Evolutionary conservation across 208 protist species (phyloP), one percentile per base, ranked within the genome.

Genomic region (Phytomonas sp.): DNA sequence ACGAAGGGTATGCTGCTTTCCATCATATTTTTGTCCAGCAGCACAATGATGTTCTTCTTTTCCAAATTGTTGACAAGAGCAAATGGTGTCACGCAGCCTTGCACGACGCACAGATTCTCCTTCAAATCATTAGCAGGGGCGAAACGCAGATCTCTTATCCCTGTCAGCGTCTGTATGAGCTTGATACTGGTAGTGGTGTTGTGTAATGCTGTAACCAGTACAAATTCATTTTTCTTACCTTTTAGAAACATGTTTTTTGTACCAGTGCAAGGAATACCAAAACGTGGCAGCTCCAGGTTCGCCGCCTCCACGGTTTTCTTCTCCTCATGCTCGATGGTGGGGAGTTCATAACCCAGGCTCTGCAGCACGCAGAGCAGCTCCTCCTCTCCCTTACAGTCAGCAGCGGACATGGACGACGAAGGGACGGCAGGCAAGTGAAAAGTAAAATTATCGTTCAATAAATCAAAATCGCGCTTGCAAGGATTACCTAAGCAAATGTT

Each of bases 231-330:
- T 82, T 97, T 97, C 79, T 94, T 95, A 77, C 86, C 87, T 83
- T 95, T 97, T 36, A 97, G 75, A 68, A 97, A 97, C 67, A 97
- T 83, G 64, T 89, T 94, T 80, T 93, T 95, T 37, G 88, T 89
- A 68, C 85, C 86, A 30, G 9, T 34, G 68, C 64, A 66, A 9
- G 72, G 63, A 3, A 62, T 40, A 4, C 59, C 69, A 4, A 73
- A 73, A 33, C 69, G 69, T 13, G 8, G 28, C 34, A 73, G 69
- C 69, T 73, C 61, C 60, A 67, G 30, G 69, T 73, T 73, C 20
- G 69, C 84, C 71, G 79, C 81, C 74, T 90, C 87, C n/a, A 89
- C 84, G 15, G 89, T 95, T 68, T 82, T 74, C 75, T 87, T 91
- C 75, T 81, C 76, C 62, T 83, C 84, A 64, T 92, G 89, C 36